Conservation (phyloP, 169 alveolate species). For the Eimeria praecox region DNA sequence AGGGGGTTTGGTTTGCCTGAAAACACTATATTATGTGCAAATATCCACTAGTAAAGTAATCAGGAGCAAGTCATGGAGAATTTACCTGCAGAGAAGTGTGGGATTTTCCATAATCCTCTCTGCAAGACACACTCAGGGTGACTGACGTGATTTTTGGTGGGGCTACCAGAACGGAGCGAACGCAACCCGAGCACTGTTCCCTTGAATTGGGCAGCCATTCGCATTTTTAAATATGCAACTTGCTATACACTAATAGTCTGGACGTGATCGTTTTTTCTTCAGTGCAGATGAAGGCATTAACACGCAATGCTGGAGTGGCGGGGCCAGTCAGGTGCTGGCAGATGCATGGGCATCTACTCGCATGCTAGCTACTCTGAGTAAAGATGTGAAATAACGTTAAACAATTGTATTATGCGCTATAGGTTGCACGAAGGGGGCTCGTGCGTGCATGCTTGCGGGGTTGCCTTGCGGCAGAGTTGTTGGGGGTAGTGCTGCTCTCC, state of each 20-base stretch:
- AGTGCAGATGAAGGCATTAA: too few species aligned
- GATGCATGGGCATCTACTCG: not conserved
- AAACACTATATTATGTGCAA: not conserved
- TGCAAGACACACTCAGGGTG: not conserved
- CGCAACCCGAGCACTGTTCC: not conserved
- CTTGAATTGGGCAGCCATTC: not conserved
- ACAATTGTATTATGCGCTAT: too few species aligned
- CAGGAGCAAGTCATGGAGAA: not conserved
- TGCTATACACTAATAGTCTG: not conserved
- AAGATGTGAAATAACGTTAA: too few species aligned
- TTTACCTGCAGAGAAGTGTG: not conserved
- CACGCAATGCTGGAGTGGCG: not conserved
- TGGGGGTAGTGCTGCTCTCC: not conserved
- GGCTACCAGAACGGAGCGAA: not conserved
- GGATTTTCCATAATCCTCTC: not conserved
- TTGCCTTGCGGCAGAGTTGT: not conserved
- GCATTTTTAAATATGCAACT: too few species aligned
- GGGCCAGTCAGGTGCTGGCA: not conserved
- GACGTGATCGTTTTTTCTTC: not conserved
- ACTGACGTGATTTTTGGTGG: not conserved
- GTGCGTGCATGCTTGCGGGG: not conserved
- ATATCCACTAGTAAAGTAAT: not conserved
- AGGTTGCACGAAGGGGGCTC: too few species aligned
- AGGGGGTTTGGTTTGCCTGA: not conserved
- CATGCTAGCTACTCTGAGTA: not conserved